Percentiles rank a stretch among this genome's conserved stretches.
Evolutionary conservation across 306 rosid species (phyloP).

Genomic region (Quercus parvula): DNA sequence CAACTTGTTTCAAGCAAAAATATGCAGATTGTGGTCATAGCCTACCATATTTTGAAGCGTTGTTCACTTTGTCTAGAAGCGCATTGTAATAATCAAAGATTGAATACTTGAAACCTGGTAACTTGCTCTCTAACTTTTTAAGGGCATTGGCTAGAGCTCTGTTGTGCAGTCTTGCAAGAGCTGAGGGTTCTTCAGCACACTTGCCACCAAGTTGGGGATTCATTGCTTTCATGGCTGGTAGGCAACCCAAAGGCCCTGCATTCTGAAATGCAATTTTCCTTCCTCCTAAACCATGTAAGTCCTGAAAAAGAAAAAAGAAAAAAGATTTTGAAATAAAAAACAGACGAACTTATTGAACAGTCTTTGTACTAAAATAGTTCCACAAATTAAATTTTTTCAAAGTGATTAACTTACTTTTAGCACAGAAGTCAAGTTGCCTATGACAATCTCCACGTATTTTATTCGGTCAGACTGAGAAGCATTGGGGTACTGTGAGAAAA

Average conservation of each 20-base stretch:
- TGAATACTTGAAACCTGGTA: slow-evolving; percentile 17
- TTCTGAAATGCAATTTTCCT: slow-evolving; percentile 25
- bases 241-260: slow-evolving; percentile 19
- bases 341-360: background rate
- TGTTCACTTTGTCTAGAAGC: slow-evolving; percentile 5
- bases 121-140: background rate
- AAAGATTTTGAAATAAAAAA: background rate
- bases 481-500: slow-evolving; percentile 17
- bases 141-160: slow-evolving; percentile 6
- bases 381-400: background rate
- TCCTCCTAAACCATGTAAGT: slow-evolving; percentile 16
- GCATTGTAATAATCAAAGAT: slow-evolving; percentile 7
- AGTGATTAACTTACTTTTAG: slow-evolving; percentile 19
- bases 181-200: background rate
- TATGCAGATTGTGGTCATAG: background rate
- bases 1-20: background rate
- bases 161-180: slow-evolving; percentile 22
- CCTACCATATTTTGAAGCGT: slow-evolving; percentile 22
- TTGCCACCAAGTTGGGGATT: background rate
- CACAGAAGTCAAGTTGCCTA: slow-evolving; percentile 25
- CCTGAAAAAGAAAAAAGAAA: slow-evolving; percentile 5
- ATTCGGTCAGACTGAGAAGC: slow-evolving; percentile 1
- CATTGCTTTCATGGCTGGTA: background rate
- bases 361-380: background rate
- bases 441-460: slow-evolving; percentile 26